Conservation (phyloP, 2,329 filamentous ascomycete genomes). For the Orbilia quercus region DNA sequence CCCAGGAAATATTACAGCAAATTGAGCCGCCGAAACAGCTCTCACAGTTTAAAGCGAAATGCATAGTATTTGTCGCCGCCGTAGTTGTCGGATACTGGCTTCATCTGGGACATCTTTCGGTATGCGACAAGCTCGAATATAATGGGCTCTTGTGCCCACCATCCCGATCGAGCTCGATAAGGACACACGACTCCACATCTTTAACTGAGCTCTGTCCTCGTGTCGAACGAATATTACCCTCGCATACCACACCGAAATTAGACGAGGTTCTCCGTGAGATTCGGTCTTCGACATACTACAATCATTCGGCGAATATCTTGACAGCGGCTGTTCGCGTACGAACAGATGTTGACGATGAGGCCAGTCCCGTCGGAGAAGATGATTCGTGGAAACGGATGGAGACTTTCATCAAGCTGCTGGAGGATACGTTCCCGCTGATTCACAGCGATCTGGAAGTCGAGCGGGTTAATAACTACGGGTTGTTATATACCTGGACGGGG, state of each 20-base stretch:
- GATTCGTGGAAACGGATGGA: slow-evolving; percentile 71
- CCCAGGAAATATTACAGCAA: too few relatives aligned
- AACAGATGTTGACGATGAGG: slow-evolving; percentile 69
- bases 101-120: too few relatives aligned
- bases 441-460: slow-evolving; percentile 67
- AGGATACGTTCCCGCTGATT: slow-evolving; percentile 68
- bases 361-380: slow-evolving; percentile 69
- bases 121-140: too few relatives aligned
- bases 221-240: slow-evolving; percentile 17
- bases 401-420: slow-evolving; percentile 67
- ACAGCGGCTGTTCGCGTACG: slow-evolving; percentile 68
- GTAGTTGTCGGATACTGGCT: too few relatives aligned
- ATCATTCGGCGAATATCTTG: slow-evolving; percentile 60
- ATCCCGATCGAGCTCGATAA: background rate
- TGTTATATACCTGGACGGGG: slow-evolving; percentile 71
- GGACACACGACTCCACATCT: background rate
- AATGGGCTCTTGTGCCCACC: background rate
- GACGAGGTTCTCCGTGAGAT: background rate
- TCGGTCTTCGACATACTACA: slow-evolving; percentile 10
- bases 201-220: slow-evolving; percentile 21
- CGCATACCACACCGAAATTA: background rate
- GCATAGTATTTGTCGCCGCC: too few relatives aligned
- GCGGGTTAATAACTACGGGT: slow-evolving; percentile 71
- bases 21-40: too few relatives aligned
- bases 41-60: too few relatives aligned